phyloP scores from a whole-genome alignment of 2,329 filamentous ascomycete genomes.

The Aspergillus sojae region DNA sequence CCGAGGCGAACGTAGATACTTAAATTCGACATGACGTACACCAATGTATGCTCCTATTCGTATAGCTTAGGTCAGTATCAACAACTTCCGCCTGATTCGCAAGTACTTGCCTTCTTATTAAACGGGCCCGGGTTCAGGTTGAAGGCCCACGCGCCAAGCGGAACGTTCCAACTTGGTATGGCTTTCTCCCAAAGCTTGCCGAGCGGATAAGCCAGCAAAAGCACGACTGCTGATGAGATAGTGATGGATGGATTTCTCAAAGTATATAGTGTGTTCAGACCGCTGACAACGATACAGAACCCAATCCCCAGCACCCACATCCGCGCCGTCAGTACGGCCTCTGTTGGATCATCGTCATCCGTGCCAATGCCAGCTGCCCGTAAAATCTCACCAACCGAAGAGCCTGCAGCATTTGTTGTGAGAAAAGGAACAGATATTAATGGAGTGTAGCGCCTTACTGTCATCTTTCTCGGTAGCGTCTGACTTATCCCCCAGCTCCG shows the following conservation, averaged over 20 bases:
- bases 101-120: slow-evolving; percentile 28
- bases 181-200: slow-evolving; percentile 29
- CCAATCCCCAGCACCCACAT: slow-evolving; percentile 22
- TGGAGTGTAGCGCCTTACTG: not conserved
- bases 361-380: slow-evolving; percentile 49
- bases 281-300: slow-evolving; percentile 20
- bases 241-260: slow-evolving; percentile 29
- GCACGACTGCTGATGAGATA: slow-evolving; percentile 23
- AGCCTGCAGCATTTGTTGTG: not conserved
- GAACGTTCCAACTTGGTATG: slow-evolving; percentile 24
- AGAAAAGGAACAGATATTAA: not conserved
- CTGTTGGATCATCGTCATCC: slow-evolving; percentile 54
- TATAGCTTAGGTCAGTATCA: not conserved
- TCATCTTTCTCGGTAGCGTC: not conserved
- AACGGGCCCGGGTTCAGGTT: slow-evolving; percentile 35
- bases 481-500: not conserved
- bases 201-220: slow-evolving; percentile 25
- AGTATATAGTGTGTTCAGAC: slow-evolving; percentile 22
- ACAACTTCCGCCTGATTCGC: not conserved
- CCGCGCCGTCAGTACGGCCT: slow-evolving; percentile 25
- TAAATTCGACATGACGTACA: slow-evolving; percentile 34
- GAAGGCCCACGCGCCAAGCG: slow-evolving; percentile 17
- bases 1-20: slow-evolving; percentile 31
- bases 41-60: slow-evolving; percentile 26
- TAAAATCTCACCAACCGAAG: slow-evolving; percentile 17